Base-by-base conservation (phyloP, 2,329 filamentous ascomycete species). In the Raffaelea ambrosiae region DNA sequence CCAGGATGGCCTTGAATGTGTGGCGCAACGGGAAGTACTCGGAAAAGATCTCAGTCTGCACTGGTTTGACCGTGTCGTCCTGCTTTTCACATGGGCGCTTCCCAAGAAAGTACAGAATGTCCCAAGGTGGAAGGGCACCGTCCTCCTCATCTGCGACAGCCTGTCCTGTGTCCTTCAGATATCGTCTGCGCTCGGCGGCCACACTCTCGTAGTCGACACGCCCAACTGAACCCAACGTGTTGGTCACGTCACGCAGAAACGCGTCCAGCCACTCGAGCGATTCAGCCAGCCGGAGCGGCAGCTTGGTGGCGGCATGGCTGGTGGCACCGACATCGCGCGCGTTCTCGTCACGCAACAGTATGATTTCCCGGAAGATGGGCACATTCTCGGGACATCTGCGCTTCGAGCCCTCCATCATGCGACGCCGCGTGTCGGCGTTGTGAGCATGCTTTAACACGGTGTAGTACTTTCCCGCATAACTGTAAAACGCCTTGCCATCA, bases 1-100 rank as follows among this genome's bases (percentile, higher is more conserved):
- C 18, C 9, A 44, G 42, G 29, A 44, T 36, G 8, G 19, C 29
- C 18, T 29, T n/a, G 19, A 44, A 33, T 3, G 42, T 36, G 20
- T 44, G 29, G 16, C 11, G 42, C 19, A 44, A 18, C 4, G 42
- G 42, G 16, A 44, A 44, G 19, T 44, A 44, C 31, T 44, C 42
- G 1, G 29, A 3, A 16, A 44, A 18, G n/a, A 5, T 7, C 5
- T 22, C 18, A 13, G 22, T 7, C 2, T 44, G 5, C 1, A n/a
- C 42, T 2, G 22, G 18, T 20, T 21, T 3, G 8, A 14, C 38
- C 38, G 11, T 10, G 2, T 22, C 20, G 16, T 20, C 19, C 9
- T 13, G 38, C n/a, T 19, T 14, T 13, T 8, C 35, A 18, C 16
- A n/a, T n/a, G n/a, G n/a, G n/a, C n/a, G n/a, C n/a, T n/a, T n/a